phyloP scores from a whole-genome alignment of 768 basidiomycete genomes.

The Xerocomellus dryophilus region DNA sequence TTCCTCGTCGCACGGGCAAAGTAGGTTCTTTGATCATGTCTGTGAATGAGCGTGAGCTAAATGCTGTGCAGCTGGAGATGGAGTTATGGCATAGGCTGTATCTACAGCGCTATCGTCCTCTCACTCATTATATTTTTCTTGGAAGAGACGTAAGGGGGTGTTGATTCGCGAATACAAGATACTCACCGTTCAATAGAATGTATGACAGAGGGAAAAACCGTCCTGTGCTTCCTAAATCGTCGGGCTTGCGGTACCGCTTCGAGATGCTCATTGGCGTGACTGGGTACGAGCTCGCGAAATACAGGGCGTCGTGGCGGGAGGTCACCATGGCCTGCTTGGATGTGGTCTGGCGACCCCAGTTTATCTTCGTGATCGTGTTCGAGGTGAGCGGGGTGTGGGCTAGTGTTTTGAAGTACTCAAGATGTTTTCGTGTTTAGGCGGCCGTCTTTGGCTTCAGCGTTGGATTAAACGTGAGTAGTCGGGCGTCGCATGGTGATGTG shows the following conservation, averaged over 20 bases:
- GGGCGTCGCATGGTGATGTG: neutral
- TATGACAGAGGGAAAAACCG: constrained; percentile 45
- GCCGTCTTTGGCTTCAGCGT: constrained; percentile 49
- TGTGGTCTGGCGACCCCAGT: constrained; percentile 50
- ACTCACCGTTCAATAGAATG: constrained; percentile 33
- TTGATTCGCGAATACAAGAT: neutral
- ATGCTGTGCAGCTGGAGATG: constrained; percentile 40
- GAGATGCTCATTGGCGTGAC: constrained; percentile 50
- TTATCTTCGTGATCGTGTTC: constrained; percentile 38
- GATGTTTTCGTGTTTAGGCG: constrained; percentile 24
- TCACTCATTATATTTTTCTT: constrained; percentile 43
- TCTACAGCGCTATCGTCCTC: constrained; percentile 47
- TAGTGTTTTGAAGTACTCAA: neutral
- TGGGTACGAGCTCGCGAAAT: constrained; percentile 43
- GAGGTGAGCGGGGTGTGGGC: constrained; percentile 28
- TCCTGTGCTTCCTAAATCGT: constrained; percentile 24
- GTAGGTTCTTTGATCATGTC: constrained; percentile 8
- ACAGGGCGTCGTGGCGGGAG: constrained; percentile 41
- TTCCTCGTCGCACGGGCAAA: constrained; percentile 28
- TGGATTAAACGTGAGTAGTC: constrained; percentile 39
- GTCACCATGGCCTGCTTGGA: constrained; percentile 33
- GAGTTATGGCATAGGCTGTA: constrained; percentile 52
- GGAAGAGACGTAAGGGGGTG: constrained; percentile 46
- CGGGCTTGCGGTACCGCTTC: constrained; percentile 39
- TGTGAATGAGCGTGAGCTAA: neutral